A percentile compares a stretch with the other conserved stretches of the same genome.
Conservation (phyloP, 2,329 filamentous ascomycete genomes). For the Stylonectria norvegica region DNA sequence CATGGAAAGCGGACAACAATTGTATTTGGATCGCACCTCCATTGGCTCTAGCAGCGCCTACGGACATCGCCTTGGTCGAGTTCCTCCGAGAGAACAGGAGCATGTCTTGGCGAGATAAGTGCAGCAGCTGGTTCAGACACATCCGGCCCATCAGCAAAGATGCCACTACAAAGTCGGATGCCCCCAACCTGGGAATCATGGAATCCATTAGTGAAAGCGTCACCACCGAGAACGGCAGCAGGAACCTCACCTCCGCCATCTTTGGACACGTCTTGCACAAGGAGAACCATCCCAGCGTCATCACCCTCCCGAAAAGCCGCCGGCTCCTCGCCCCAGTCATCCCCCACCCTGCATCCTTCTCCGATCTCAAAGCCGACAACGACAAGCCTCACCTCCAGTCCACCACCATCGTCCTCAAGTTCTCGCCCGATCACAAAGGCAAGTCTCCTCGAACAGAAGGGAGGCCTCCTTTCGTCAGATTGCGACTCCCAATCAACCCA, state of each 20-base stretch:
- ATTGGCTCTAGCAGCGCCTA: too few relatives aligned
- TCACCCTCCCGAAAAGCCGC: slow-evolving; percentile 8
- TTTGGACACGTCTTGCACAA: slow-evolving; percentile 52
- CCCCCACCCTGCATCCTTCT: slow-evolving; percentile 47
- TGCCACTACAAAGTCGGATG: too few relatives aligned
- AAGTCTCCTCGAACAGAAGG: too few relatives aligned
- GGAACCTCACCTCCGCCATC: slow-evolving; percentile 36
- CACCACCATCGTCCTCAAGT: slow-evolving; percentile 44
- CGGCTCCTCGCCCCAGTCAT: slow-evolving; percentile 44
- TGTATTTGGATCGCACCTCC: too few relatives aligned
- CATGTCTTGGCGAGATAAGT: slow-evolving; percentile 36
- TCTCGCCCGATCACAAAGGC: slow-evolving; percentile 26
- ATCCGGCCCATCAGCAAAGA: slow-evolving; percentile 17
- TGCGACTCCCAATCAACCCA: slow-evolving; percentile 31
- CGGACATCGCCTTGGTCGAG: slow-evolving; percentile 16
- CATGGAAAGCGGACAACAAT: too few relatives aligned
- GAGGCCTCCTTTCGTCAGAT: slow-evolving; percentile 29
- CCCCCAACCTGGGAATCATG: too few relatives aligned
- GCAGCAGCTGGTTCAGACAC: slow-evolving; percentile 31
- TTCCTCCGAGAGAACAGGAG: slow-evolving; percentile 30
- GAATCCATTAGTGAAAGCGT: too few relatives aligned
- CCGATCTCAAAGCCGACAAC: slow-evolving; percentile 32
- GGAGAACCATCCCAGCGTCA: background rate
- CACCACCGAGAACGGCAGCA: too few relatives aligned
- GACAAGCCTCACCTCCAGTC: slow-evolving; percentile 24